Conservation (phyloP, 108 stramenopile species). For the Nannochloropsis gaditana region DNA sequence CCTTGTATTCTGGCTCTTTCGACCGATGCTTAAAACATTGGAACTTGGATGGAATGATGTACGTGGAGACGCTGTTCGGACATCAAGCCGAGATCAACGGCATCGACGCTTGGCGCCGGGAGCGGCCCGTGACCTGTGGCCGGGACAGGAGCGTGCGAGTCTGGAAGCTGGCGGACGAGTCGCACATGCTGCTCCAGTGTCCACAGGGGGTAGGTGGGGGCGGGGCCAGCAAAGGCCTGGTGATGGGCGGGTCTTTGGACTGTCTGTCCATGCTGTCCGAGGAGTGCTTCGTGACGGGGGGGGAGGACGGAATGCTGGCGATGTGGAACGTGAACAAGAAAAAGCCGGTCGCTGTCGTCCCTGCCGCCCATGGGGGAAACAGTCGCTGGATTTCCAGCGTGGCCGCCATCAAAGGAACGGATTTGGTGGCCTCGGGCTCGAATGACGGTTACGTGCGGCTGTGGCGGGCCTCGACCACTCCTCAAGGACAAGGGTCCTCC, state of each 20-base stretch:
- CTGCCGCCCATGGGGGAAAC: slow-evolving; percentile 37
- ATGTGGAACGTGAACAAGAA: slow-evolving; percentile 90
- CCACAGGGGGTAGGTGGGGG: background rate
- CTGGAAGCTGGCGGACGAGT: slow-evolving; percentile 95
- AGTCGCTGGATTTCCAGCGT: slow-evolving; percentile 46
- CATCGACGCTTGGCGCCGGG: slow-evolving; percentile 69
- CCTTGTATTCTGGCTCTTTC: slow-evolving; percentile 80
- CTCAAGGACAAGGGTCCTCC: background rate
- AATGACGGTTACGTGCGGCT: slow-evolving; percentile 50
- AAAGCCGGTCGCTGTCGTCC: slow-evolving; percentile 64
- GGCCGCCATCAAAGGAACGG: slow-evolving; percentile 44
- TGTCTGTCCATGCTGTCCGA: slow-evolving; percentile 63
- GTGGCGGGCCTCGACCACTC: slow-evolving; percentile 34
- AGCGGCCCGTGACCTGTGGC: slow-evolving; percentile 76
- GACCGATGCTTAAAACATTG: slow-evolving; percentile 86
- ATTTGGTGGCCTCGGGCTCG: slow-evolving; percentile 52
- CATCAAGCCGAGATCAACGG: slow-evolving; percentile 81
- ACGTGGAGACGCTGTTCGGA: slow-evolving; percentile 95
- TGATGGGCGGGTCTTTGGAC: slow-evolving; percentile 21
- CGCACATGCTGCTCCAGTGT: slow-evolving; percentile 79
- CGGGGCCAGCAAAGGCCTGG: slow-evolving; percentile 45
- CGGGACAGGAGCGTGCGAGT: slow-evolving; percentile 80
- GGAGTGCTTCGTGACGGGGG: slow-evolving; percentile 86
- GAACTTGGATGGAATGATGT: slow-evolving; percentile 76
- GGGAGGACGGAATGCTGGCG: slow-evolving; percentile 80